phyloP scores from a whole-genome alignment of 2,329 filamentous ascomycete species.

The Hypoxylon rubiginosum region DNA sequence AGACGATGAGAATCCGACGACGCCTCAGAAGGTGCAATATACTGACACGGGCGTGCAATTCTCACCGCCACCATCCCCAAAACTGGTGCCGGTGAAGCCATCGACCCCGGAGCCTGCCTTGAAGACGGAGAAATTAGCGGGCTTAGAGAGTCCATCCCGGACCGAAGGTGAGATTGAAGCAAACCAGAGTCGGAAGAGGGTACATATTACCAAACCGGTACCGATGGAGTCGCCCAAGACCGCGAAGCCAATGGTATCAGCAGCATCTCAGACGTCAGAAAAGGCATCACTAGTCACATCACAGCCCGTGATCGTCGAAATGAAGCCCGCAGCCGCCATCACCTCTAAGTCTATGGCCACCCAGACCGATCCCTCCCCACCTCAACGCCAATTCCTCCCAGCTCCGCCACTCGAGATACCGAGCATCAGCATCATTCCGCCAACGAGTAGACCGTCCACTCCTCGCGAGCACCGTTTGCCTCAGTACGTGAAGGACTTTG shows the following conservation, averaged over 20 bases:
- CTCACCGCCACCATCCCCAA: conserved; percentile 84
- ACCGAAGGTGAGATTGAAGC: conserved; percentile 74
- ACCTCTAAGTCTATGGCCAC: conserved; percentile 66
- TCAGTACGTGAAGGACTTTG: conserved; percentile 84
- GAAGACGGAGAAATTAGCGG: conserved; percentile 56
- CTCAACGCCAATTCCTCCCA: conserved; percentile 49
- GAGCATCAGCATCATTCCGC: conserved; percentile 91
- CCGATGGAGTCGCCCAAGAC: conserved; percentile 61
- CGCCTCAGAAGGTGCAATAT: conserved; percentile 67
- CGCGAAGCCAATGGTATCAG: conserved; percentile 71
- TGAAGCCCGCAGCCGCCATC: conserved; percentile 59
- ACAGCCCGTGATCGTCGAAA: conserved; percentile 60
- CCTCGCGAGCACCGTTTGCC: conserved; percentile 81
- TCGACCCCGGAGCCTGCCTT: conserved; percentile 59
- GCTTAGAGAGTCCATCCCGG: conserved; percentile 61
- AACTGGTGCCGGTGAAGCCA: conserved; percentile 57
- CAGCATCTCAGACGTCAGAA: conserved; percentile 72
- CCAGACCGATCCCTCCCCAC: conserved; percentile 66
- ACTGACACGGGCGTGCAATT: conserved; percentile 84
- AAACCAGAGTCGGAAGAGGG: conserved; percentile 79
- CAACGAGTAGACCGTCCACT: conserved; percentile 84
- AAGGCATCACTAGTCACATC: conserved; percentile 74
- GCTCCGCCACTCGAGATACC: conserved; percentile 71
- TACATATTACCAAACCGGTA: conserved; percentile 66
- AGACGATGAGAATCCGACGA: conserved; percentile 60